Percentiles rank a stretch among this genome's conserved stretches.
Conservation (phyloP, 495 filamentous ascomycete species). For the Aspergillus sclerotiicarbonarius region DNA sequence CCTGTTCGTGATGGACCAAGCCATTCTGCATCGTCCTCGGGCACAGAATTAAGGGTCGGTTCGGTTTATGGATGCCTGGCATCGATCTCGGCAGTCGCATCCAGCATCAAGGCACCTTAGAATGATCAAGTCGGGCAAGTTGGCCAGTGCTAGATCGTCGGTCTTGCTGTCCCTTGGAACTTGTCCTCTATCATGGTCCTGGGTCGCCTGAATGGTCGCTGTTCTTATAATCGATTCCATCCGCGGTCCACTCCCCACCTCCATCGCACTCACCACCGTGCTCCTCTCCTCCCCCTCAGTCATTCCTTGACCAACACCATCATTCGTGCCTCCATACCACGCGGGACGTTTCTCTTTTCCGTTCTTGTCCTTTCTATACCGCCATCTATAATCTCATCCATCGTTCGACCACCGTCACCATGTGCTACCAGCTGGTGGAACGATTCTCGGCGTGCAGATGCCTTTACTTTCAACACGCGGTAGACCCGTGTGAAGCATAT, state of each 20-base stretch:
- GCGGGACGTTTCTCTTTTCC: conserved; percentile 7
- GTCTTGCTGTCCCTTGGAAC: background rate
- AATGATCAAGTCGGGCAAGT: background rate
- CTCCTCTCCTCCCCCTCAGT: background rate
- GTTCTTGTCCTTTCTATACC: background rate
- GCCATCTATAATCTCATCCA: background rate
- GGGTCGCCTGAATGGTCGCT: background rate
- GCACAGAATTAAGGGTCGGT: background rate
- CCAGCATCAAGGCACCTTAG: background rate
- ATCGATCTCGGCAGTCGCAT: background rate
- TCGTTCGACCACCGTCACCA: conserved; percentile 30
- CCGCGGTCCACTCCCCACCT: background rate
- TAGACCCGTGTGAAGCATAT: conserved; percentile 70
- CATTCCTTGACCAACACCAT: conserved; percentile 8
- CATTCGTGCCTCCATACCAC: background rate
- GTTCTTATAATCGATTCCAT: background rate
- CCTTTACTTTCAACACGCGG: conserved; percentile 74
- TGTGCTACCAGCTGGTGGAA: conserved; percentile 74
- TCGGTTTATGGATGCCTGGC: background rate
- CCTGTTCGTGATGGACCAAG: background rate
- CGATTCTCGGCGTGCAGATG: conserved; percentile 78
- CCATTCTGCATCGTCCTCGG: background rate
- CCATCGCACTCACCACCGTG: background rate
- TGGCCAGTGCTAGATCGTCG: background rate
- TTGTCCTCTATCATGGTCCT: background rate